Percentiles rank a stretch among this genome's conserved stretches.
Conservation (phyloP, 345 rosid genomes). For the Draba incana region DNA sequence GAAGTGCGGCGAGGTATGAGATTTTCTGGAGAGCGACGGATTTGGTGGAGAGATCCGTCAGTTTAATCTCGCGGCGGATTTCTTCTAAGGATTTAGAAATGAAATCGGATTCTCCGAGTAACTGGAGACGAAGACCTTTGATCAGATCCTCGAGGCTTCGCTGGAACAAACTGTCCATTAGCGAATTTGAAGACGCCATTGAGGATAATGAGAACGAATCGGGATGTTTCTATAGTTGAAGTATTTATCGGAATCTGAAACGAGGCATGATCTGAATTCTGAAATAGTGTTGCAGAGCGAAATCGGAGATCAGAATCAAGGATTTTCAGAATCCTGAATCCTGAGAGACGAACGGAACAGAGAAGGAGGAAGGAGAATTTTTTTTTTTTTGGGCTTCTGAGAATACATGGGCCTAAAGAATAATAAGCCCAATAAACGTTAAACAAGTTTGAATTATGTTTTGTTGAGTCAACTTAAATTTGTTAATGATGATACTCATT, state of each 20-base stretch:
- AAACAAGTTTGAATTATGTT: neutral
- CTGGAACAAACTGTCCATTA: constrained; percentile 87
- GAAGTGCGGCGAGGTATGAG: constrained; percentile 72
- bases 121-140: constrained; percentile 73
- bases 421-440: neutral
- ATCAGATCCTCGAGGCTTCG: constrained; percentile 86
- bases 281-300: neutral
- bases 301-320: constrained; percentile 34
- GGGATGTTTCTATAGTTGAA: neutral
- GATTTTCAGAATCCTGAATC: constrained; percentile 24
- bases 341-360: neutral
- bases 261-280: constrained; percentile 3
- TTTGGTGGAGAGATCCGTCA: constrained; percentile 81
- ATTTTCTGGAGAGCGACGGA: constrained; percentile 88
- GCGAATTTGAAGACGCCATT: constrained; percentile 69
- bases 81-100: constrained; percentile 78
- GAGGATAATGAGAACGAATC: constrained; percentile 10
- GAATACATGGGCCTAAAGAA: constrained; percentile 2
- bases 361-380: neutral
- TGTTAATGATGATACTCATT: neutral
- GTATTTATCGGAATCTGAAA: constrained; percentile 4
- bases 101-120: constrained; percentile 57
- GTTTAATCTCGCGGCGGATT: constrained; percentile 85
- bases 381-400: constrained; percentile 11
- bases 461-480: no score